Percentiles rank a stretch among this genome's conserved stretches.
phyloP scores from a whole-genome alignment of 495 filamentous ascomycete genomes.

The Oidiodendron maius region DNA sequence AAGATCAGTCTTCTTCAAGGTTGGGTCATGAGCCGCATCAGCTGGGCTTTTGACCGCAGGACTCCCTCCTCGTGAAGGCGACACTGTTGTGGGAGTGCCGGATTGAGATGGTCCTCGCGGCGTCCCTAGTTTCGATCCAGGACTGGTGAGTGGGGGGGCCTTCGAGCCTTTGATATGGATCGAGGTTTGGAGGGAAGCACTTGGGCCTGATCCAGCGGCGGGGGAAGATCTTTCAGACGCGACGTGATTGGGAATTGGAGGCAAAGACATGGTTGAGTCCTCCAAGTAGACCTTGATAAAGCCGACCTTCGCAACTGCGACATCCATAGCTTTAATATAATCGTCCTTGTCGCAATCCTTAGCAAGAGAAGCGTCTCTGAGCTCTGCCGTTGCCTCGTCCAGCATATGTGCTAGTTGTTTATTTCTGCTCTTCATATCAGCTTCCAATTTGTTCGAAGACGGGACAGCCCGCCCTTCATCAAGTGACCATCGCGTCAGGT shows the following conservation, averaged over 20 bases:
- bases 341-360: conserved; percentile 29
- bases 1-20: conserved; percentile 25
- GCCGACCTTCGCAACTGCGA: conserved; percentile 67
- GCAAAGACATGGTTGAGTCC: conserved; percentile 35
- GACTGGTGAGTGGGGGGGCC: background rate
- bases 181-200: conserved; percentile 3
- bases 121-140: background rate
- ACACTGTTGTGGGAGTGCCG: too few relatives aligned
- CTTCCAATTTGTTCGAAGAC: conserved; percentile 26
- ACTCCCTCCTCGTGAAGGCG: background rate
- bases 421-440: conserved; percentile 62
- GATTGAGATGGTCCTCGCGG: too few relatives aligned
- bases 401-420: conserved; percentile 66
- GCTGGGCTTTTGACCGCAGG: background rate
- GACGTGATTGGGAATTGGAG: background rate
- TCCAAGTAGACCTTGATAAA: conserved; percentile 74
- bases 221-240: background rate
- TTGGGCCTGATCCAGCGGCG: too few relatives aligned
- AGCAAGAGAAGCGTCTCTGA: conserved; percentile 43
- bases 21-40: background rate
- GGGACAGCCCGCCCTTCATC: conserved; percentile 24
- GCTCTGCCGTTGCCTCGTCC: conserved; percentile 60
- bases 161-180: background rate
- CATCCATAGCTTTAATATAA: conserved; percentile 45
- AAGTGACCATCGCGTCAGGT: conserved; percentile 24